Conservation (phyloP, 768 basidiomycete genomes). For the Boletus eberwhitei region DNA sequence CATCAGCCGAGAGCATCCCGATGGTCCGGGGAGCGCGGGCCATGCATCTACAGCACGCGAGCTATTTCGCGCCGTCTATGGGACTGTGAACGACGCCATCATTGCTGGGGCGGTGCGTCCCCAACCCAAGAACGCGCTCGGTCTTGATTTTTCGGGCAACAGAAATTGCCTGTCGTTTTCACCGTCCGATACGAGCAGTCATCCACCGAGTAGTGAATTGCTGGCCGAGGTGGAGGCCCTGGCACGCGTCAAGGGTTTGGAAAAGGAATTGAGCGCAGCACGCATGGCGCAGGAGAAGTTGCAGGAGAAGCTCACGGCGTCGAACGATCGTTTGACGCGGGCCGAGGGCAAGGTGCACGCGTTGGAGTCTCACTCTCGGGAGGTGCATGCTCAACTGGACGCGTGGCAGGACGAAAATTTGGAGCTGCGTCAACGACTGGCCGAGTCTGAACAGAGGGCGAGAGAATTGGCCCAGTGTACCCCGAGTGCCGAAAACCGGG, state of each 20-base stretch:
- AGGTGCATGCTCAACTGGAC: conserved; percentile 18
- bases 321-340: conserved; percentile 11
- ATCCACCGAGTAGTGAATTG: neutral
- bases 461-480: conserved; percentile 15
- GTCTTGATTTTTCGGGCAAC: conserved; percentile 23
- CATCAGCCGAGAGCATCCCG: conserved; percentile 27
- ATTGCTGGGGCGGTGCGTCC: conserved; percentile 14
- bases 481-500: conserved; percentile 16
- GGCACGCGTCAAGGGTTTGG: conserved; percentile 20
- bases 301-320: conserved; percentile 17
- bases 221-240: neutral
- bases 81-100: conserved; percentile 21
- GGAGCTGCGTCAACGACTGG: conserved; percentile 22
- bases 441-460: conserved; percentile 20
- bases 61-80: conserved; percentile 32
- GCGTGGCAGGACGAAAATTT: conserved; percentile 18
- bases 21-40: conserved; percentile 15
- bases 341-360: conserved; percentile 14
- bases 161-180: neutral
- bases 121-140: conserved; percentile 20
- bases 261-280: conserved; percentile 22
- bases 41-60: conserved; percentile 24
- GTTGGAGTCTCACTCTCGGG: conserved; percentile 24
- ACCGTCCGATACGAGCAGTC: neutral
- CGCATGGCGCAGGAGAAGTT: conserved; percentile 14